Evolutionary conservation across 345 rosid genomes (phyloP).

Genomic region (Salix caprea): DNA sequence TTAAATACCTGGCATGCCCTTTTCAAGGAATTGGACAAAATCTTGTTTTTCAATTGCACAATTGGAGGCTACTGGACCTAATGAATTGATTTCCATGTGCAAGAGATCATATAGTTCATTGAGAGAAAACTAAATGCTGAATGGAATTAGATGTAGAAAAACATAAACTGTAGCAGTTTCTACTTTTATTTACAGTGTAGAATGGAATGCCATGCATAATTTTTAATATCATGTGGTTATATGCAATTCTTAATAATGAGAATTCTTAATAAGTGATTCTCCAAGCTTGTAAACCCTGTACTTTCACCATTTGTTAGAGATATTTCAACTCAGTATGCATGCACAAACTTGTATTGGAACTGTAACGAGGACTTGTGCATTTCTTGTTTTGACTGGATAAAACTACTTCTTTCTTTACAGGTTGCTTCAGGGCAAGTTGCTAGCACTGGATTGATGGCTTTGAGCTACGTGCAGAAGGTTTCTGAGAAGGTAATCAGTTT

Average conservation of each 20-base stretch:
- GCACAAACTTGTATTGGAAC: too few relatives aligned
- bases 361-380: neutral
- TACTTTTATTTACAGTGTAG: neutral
- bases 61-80: neutral
- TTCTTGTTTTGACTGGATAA: constrained; percentile 6
- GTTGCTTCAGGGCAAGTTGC: constrained; percentile 94
- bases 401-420: constrained; percentile 31
- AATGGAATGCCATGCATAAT: neutral
- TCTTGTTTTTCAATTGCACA: neutral
- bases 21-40: too few relatives aligned
- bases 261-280: neutral
- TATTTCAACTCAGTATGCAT: neutral
- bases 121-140: neutral
- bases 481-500: constrained; percentile 74
- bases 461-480: constrained; percentile 95
- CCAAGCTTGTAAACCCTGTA: neutral
- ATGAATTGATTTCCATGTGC: neutral
- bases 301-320: neutral
- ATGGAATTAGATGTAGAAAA: neutral
- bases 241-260: neutral
- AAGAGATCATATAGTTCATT: neutral
- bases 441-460: constrained; percentile 75
- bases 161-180: neutral
- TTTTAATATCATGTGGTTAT: neutral
- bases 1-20: neutral